These are phyloP conservation scores for Backusella parvicylindrica DNA, from an alignment of 192 early-diverging fungal genomes.

Conservation along the genomic window DNA sequence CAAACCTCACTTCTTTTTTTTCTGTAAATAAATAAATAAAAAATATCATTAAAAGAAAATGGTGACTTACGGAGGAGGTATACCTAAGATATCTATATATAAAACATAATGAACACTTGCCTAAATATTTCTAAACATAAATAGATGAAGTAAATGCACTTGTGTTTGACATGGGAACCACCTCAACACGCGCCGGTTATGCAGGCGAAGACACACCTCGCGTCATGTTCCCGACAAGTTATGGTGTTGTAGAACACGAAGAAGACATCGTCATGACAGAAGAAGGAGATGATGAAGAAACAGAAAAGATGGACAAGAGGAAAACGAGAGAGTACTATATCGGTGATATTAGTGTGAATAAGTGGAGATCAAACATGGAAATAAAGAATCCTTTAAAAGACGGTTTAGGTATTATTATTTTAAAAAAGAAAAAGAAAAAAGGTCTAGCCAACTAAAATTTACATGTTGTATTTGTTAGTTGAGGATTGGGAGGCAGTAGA, in stretches of 20 bases:
- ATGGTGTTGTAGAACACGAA: conserved; percentile 55
- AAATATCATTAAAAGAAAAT: background rate
- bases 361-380: conserved; percentile 79
- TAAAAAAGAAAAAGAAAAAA: background rate
- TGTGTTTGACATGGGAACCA: conserved; percentile 89
- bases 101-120: background rate
- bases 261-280: conserved; percentile 40
- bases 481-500: conserved; percentile 94
- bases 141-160: conserved; percentile 91
- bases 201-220: conserved; percentile 96
- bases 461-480: conserved; percentile 55
- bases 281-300: background rate
- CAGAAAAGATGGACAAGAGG: background rate
- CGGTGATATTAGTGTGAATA: conserved; percentile 64
- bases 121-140: background rate
- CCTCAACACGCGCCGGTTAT: conserved; percentile 87
- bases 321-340: conserved; percentile 53
- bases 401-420: conserved; percentile 62
- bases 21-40: background rate
- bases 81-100: background rate
- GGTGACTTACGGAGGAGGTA: conserved; percentile 13
- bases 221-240: conserved; percentile 78
- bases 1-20: background rate
- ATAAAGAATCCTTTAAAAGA: conserved; percentile 79
- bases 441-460: background rate